Conservation (phyloP, 305 asterid genomes). For the Solanum hybrid region DNA sequence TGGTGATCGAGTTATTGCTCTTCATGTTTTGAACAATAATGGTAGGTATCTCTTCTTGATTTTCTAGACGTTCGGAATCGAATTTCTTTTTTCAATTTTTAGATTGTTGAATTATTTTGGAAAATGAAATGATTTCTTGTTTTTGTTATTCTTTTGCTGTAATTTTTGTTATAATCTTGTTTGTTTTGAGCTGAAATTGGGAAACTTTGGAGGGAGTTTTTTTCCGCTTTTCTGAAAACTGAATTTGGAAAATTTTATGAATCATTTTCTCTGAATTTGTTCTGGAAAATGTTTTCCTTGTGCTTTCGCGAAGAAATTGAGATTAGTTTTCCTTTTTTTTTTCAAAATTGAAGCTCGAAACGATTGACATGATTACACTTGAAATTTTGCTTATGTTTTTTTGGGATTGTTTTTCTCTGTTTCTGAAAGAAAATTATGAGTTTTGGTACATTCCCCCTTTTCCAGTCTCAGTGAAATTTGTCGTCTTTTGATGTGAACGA, state of each 20-base stretch:
- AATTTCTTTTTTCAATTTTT: neutral
- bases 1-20: constrained; percentile 88
- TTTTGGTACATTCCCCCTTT: neutral
- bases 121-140: neutral
- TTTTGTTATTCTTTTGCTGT: neutral
- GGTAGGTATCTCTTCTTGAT: constrained; percentile 24
- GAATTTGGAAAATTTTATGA: neutral
- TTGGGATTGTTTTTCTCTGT: neutral
- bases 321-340: neutral
- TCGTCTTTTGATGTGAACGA: neutral
- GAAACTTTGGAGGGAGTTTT: neutral
- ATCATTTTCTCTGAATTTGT: neutral
- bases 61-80: neutral
- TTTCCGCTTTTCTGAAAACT: neutral
- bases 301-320: neutral
- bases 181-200: neutral
- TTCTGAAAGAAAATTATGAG: neutral
- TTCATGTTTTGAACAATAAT: constrained; percentile 69
- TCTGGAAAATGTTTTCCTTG: neutral
- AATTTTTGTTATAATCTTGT: neutral
- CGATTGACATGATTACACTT: too few relatives aligned
- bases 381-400: neutral
- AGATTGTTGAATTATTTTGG: neutral
- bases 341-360: neutral
- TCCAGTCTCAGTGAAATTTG: neutral